Evolutionary conservation across 78 protist species (phyloP), one percentile per base, ranked within the genome.

Genomic region (Chrysochromulina tobinii): DNA sequence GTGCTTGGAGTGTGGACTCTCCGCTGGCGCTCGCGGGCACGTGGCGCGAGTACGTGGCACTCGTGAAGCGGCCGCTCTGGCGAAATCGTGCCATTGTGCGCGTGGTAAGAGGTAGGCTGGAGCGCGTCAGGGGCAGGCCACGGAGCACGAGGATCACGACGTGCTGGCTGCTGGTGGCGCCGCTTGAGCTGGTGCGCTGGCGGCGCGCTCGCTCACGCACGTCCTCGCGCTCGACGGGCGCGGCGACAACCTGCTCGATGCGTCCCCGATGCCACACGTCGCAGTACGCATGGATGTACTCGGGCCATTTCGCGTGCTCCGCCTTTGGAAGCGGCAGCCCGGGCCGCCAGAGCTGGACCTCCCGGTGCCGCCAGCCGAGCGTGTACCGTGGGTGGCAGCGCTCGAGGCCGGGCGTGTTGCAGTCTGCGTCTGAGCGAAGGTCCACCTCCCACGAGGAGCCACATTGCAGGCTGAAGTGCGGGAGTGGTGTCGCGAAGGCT

Each of bases 361-460:
- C 84, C 8, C 23, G 0, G 9, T n/a, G 12, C n/a, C 11, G 20
- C 59, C 20, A 14, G n/a, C 84, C 84, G 50, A 51, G 84, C 58
- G 84, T 75, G 84, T 75, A 75, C 48, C 84, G 84, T 21, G 84
- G 58, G 84, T 75, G 84, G 84, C 84, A 75, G 21, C 21, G 54
- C 27, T 18, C 79, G 79, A 23, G 54, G 51, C 50, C 27, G 54
- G 53, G 17, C n/a, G 54, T 0, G 58, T 9, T 27, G 57, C 84
- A 75, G 84, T 75, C 84, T 4, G 57, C 84, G 57, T 75, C 84
- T 11, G 84, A 4, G 14, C 55, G 58, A 23, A 75, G n/a, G 84
- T 75, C 84, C 27, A 75, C 84, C n/a, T 48, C 84, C 84, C 84
- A 75, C 79, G 79, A 69, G 54, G 79, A 11, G 79, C 79, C 79